Conservation (phyloP, 768 basidiomycete species). For the Amyloporia xantha region DNA sequence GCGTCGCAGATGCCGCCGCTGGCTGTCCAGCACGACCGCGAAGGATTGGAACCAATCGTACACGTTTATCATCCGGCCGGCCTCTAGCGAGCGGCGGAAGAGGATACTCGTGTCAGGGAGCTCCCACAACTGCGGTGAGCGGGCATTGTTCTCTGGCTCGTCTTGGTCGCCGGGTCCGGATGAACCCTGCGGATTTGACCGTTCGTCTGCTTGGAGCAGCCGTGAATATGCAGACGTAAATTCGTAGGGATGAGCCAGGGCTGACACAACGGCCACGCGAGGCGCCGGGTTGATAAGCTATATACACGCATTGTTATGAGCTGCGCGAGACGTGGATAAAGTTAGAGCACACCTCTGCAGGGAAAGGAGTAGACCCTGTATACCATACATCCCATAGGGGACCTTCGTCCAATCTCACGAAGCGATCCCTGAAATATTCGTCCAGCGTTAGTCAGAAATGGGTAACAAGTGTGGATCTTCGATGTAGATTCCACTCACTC, state of each 20-base stretch:
- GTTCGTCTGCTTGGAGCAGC: slow-evolving; percentile 5
- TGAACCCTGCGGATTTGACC: neutral
- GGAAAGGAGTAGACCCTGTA: slow-evolving; percentile 56
- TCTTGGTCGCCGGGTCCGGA: neutral
- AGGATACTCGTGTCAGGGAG: slow-evolving; percentile 74
- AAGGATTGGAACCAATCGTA: slow-evolving; percentile 89
- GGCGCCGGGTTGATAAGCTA: slow-evolving; percentile 68
- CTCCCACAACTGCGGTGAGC: slow-evolving; percentile 32
- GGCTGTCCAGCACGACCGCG: slow-evolving; percentile 55
- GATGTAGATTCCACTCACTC: slow-evolving; percentile 29
- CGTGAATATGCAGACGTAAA: slow-evolving; percentile 26
- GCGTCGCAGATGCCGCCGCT: slow-evolving; percentile 27
- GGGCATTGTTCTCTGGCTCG: slow-evolving; percentile 19
- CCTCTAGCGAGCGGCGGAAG: slow-evolving; percentile 70
- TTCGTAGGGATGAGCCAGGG: slow-evolving; percentile 52
- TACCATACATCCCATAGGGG: slow-evolving; percentile 71
- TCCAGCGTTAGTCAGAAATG: neutral
- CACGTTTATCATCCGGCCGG: slow-evolving; percentile 77
- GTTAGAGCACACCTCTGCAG: slow-evolving; percentile 47
- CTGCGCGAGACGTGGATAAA: neutral
- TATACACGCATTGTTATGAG: neutral
- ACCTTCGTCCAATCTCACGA: slow-evolving; percentile 42
- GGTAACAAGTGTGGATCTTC: neutral
- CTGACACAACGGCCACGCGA: slow-evolving; percentile 53
- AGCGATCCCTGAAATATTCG: slow-evolving; percentile 30